These are phyloP conservation scores for Curvularia sp. DNA, from an alignment of 2,329 filamentous ascomycete species.

Conservation along the genomic window DNA sequence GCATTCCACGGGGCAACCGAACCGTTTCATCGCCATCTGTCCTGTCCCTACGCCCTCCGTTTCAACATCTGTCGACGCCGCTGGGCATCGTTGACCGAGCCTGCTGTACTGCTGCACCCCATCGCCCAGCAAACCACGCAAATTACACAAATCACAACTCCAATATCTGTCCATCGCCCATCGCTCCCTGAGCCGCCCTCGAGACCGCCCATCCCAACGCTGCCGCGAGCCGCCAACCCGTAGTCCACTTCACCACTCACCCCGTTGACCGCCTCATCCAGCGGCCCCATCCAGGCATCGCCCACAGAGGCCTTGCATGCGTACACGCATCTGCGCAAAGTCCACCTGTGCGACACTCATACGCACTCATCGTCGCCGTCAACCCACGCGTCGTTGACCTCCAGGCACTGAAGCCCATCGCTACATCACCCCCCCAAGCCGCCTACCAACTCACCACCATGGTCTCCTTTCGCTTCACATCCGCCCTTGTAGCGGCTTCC, in stretches of 20 bases:
- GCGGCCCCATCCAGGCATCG: conserved; percentile 10
- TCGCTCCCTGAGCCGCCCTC: not conserved
- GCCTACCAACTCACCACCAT: conserved; percentile 32
- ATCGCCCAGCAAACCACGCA: not conserved
- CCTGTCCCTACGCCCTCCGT: conserved; percentile 46
- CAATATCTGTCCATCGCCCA: not conserved
- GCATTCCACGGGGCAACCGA: conserved; percentile 43
- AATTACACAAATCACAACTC: not conserved
- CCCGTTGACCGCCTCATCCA: conserved; percentile 11
- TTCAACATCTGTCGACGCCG: conserved; percentile 32
- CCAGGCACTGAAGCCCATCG: conserved; percentile 30
- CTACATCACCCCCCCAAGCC: conserved; percentile 9
- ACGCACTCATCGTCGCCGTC: conserved; percentile 5
- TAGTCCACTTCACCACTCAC: conserved; percentile 1
- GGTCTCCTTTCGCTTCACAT: conserved; percentile 42
- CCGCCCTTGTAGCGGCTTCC: conserved; percentile 43
- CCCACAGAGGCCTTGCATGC: conserved; percentile 33
- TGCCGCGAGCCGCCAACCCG: conserved; percentile 14
- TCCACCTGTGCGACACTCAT: conserved; percentile 31
- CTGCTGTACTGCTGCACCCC: conserved; percentile 16
- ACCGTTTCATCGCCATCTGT: conserved; percentile 23
- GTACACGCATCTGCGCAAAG: conserved; percentile 27
- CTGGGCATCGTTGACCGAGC: conserved; percentile 21
- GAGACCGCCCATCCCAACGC: conserved; percentile 13
- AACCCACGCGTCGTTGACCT: conserved; percentile 27